Base-by-base conservation (phyloP, 2,329 filamentous ascomycete genomes). In the Didymella glomerata region DNA sequence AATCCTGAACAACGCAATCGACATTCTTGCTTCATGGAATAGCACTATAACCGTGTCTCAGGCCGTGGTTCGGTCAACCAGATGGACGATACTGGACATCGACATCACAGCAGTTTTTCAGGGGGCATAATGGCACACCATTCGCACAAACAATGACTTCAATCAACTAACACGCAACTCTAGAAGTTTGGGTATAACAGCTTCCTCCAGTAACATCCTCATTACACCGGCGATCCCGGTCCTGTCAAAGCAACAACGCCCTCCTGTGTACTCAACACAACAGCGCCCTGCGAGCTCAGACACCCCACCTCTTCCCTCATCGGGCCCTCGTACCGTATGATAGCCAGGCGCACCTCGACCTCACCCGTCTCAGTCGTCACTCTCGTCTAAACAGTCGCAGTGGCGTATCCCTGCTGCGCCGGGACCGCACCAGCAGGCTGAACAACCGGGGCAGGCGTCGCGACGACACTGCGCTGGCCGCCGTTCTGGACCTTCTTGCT, bases 401-500 rank as follows among this genome's bases (percentile, higher is more conserved):
- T 57, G 24, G 48, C 54, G 9, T 57, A 57, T 4, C 48, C 54
- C n/a, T 57, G 54, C 54, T 57, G 54, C 16, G 48, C 54, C 22
- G 54, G 54, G 20, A 42, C 48, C 3, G 42, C 30, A 27, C 41
- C 54, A 3, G 10, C 54, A 27, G 34, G 40, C 40, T 42, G 13
- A 2, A 9, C 54, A 8, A 57, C 32, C 3, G 54, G 54, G n/a
- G 46, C 25, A 25, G 45, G 46, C 18, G 9, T 46, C 6, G 32
- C 32, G 3, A 36, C 32, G 7, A 52, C 44, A 10, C 40, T 30
- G 20, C 68, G 68, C 16, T 56, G 45, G 11, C 88, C 88, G n/a
- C 89, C 90, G 4, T 81, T 86, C 79, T 92, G 88, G n/a, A 93
- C 85, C 34, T 85, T 85, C 34, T 90, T 84, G 68, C 87, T 90